phyloP scores from a whole-genome alignment of 495 filamentous ascomycete species.

The Schizothecium vesticola region DNA sequence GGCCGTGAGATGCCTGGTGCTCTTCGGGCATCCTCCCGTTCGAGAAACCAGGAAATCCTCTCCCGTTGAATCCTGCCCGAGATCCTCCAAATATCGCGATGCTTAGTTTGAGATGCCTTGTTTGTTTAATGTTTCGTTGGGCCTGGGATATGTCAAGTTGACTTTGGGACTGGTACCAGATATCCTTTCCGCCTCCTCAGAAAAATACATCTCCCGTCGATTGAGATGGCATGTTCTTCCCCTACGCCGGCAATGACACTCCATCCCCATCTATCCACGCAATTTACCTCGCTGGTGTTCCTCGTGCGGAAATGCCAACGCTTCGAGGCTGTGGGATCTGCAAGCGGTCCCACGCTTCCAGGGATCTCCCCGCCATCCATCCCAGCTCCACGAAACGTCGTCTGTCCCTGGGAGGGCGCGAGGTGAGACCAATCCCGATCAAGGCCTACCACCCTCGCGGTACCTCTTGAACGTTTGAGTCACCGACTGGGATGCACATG shows the following conservation, averaged over 20 bases:
- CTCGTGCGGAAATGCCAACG: conserved; percentile 2
- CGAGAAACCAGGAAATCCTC: background rate
- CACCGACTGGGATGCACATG: conserved; percentile 1
- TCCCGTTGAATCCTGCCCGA: background rate
- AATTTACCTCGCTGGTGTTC: background rate
- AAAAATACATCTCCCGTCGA: background rate
- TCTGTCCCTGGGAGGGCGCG: conserved; percentile 4
- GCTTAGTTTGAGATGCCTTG: background rate
- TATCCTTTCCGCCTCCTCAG: background rate
- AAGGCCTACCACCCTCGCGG: background rate
- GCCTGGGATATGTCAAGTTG: background rate
- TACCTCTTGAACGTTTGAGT: background rate
- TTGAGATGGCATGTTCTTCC: background rate
- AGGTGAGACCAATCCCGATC: background rate
- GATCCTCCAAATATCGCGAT: background rate
- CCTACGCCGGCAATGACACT: too few species aligned
- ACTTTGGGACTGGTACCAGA: too few species aligned
- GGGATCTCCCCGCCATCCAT: background rate
- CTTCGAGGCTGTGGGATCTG: conserved; percentile 7
- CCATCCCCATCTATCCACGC: background rate
- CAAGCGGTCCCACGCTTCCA: background rate
- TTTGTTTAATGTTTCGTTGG: background rate
- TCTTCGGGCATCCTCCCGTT: background rate
- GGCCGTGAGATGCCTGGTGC: background rate
- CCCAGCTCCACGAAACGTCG: background rate